Percentiles rank a stretch among this genome's conserved stretches.
phyloP scores from a whole-genome alignment of 257 asterid species.

The Forsythia viridissima region DNA sequence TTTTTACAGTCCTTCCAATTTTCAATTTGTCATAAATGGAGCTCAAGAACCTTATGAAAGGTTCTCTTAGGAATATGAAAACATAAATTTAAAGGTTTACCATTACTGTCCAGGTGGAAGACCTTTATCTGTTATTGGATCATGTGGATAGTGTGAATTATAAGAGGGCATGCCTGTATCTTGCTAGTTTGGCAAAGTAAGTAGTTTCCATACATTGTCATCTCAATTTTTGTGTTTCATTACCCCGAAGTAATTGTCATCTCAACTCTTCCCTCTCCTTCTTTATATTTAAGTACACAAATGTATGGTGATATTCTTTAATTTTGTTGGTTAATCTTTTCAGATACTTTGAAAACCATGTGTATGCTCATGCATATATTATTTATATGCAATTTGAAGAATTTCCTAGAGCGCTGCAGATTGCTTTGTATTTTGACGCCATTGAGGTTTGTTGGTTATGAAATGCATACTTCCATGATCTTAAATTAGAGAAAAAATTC shows the following conservation, averaged over 20 bases:
- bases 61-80: background rate
- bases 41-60: background rate
- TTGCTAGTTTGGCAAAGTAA: slow-evolving; percentile 84
- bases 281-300: background rate
- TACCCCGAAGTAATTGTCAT: background rate
- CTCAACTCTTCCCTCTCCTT: background rate
- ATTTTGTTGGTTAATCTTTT: slow-evolving; percentile 14
- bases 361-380: slow-evolving; percentile 36
- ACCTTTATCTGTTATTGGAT: slow-evolving; percentile 70
- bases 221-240: background rate
- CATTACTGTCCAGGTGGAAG: slow-evolving; percentile 66
- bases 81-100: background rate
- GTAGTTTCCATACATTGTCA: slow-evolving; percentile 18
- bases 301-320: background rate
- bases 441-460: slow-evolving; percentile 52
- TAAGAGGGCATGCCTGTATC: slow-evolving; percentile 79
- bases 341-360: slow-evolving; percentile 27
- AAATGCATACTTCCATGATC: slow-evolving; percentile 11
- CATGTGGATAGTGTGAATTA: slow-evolving; percentile 69
- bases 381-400: slow-evolving; percentile 83
- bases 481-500: background rate
- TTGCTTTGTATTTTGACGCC: slow-evolving; percentile 77
- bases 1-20: background rate
- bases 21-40: background rate
- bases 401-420: slow-evolving; percentile 79